Evolutionary conservation across 2,329 filamentous ascomycete genomes (phyloP).

Genomic region (Talaromyces islandicus): DNA sequence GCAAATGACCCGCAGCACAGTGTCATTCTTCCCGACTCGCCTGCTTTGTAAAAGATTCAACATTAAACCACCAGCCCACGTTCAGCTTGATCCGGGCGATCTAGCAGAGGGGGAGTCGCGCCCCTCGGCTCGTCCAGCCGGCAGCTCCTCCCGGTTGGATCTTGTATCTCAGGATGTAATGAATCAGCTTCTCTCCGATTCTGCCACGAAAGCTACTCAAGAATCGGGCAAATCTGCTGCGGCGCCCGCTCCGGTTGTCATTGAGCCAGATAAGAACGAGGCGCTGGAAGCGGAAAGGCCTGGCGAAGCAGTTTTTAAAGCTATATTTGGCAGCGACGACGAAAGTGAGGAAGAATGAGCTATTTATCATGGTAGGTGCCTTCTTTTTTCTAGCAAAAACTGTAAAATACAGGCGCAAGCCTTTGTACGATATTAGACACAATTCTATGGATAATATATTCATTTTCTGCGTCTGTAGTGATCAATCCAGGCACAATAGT

Average conservation of each 20-base stretch:
- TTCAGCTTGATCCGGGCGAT: slow-evolving; percentile 49
- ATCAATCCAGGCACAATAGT: no score
- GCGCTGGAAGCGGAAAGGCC: slow-evolving; percentile 69
- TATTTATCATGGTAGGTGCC: not conserved
- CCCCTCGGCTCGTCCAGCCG: slow-evolving; percentile 17
- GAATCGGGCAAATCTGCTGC: slow-evolving; percentile 8
- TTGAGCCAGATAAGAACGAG: slow-evolving; percentile 72
- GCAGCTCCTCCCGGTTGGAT: slow-evolving; percentile 29
- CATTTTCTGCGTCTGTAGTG: not conserved
- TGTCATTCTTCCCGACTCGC: slow-evolving; percentile 72
- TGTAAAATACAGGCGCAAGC: not conserved
- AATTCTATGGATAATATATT: not conserved
- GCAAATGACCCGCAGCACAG: slow-evolving; percentile 66
- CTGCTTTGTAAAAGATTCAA: slow-evolving; percentile 94
- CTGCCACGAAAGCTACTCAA: slow-evolving; percentile 17
- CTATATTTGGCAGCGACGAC: slow-evolving; percentile 88
- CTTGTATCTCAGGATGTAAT: slow-evolving; percentile 51
- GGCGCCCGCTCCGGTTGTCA: slow-evolving; percentile 23
- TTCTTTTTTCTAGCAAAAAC: not conserved
- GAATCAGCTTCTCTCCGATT: slow-evolving; percentile 49
- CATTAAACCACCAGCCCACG: slow-evolving; percentile 68
- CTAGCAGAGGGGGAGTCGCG: slow-evolving; percentile 31
- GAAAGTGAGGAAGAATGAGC: slow-evolving; percentile 51
- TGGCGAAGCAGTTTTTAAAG: slow-evolving; percentile 75
- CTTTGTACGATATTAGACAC: not conserved